Base-by-base conservation (phyloP, 1,139 yeast species). In the Candida tetrigidarum region DNA sequence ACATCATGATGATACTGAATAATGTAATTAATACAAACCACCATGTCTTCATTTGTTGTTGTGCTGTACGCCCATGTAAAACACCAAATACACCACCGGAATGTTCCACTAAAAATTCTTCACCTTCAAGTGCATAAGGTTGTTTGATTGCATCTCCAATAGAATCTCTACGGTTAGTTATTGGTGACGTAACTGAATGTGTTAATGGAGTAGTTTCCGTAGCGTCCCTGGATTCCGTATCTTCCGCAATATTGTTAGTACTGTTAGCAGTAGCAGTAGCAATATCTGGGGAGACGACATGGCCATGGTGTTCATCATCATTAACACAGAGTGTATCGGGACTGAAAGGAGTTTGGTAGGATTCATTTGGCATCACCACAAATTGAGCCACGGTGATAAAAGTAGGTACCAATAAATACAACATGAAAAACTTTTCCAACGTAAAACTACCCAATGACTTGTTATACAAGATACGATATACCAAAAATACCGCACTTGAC, bases 81-180 rank as follows among this genome's bases (percentile, higher is more conserved):
- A 74, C 64, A 11, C 78, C 78, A 51, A 71, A 72, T 6, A 74
- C 59, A 10, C 74, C 75, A 3, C 76, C 75, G 0, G 74, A 59
- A 46, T 62, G 63, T 40, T 67, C 54, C 3, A 64, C 59, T 50
- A 71, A 61, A 28, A 50, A 46, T 25, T 60, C 71, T 51, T 70
- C 76, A 4, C 74, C 76, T 50, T 71, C 77, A 22, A 63, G 61
- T 3, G 66, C 74, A 47, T 71, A 73, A 3, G 74, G 76, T 47
- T 70, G 76, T 54, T 70, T 72, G 51, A 74, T 60, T 4, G 79
- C 76, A 55, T 73, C 78, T 12, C 78, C 78, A 37, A 74, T 63
- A 3, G 77, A 71, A 52, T 71, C 76, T 52, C 77, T 63, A 55
- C 77, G 62, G 8, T 10, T 3, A n/a, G 20, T 26, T n/a, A 23